Base-by-base conservation (phyloP, 73 alveolate genomes). In the Uronychia setigera region DNA sequence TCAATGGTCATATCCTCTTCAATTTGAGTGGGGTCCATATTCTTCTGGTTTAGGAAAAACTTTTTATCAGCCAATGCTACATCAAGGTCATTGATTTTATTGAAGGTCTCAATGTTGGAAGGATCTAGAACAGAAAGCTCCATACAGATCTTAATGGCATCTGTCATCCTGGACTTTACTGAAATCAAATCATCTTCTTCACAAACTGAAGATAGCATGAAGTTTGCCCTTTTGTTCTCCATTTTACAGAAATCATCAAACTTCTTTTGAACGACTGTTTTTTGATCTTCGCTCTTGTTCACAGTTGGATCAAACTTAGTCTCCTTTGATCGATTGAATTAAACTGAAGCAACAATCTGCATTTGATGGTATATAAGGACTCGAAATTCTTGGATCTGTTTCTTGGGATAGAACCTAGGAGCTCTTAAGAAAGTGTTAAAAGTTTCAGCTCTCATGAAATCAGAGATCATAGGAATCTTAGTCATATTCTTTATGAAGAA, bases 381-480 rank as follows among this genome's bases (percentile, higher is more conserved):
- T 19, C 19, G 5, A 19, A 46, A 19, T 19, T 5, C 5, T 11
- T 19, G 19, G 67, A 19, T 11, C n/a, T n/a, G n/a, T 11, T 46
- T 46, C 67, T 46, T 46, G 19, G 67, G 67, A 5, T 46, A 11
- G 19, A 46, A 46, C 67, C 19, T 5, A 46, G 67, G 67, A 5
- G 5, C n/a, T 19, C 19, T 46, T 46, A 11, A 46, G 67, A 46
- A 46, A 19, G n/a, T 11, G n/a, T 11, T 46, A 19, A 46, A 46
- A 1, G 93, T 88, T 76, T 88, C 93, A 34, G 80, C 84, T 75
- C 93, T 81, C 79, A 88, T 76, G 29, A 88, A 76, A 33, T 88
- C 93, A 35, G 80, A 27, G 59, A 81, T 30, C 57, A 78, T 75
- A n/a, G 93, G 87, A 26, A 88, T 84, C 33, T 82, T 60, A 28